Evolutionary conservation across 1,284 basidiomycete species (phyloP).

Genomic region (Trichosporon inkin): DNA sequence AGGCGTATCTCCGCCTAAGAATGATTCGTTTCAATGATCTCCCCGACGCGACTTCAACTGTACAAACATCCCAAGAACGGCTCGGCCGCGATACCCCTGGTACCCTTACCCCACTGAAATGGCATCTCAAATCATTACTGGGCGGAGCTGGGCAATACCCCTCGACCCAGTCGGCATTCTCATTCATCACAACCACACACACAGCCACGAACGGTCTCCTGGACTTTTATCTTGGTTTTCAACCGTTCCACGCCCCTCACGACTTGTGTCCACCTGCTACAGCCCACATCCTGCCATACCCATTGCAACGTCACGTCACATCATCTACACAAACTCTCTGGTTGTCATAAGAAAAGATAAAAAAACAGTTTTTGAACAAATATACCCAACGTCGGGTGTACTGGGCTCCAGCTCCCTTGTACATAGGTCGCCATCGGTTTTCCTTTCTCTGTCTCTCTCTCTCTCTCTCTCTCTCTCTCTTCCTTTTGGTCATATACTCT

Average conservation of each 20-base stretch:
- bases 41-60: not conserved
- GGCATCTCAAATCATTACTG: not conserved
- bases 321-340: not conserved
- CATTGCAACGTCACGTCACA: not conserved
- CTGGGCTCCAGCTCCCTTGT: not conserved
- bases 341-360: constrained; percentile 1
- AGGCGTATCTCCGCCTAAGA: constrained; percentile 15
- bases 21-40: not conserved
- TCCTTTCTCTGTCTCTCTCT: not conserved
- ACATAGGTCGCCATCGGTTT: not conserved
- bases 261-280: not conserved
- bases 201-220: not conserved
- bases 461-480: not conserved
- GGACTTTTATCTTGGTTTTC: not conserved
- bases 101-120: not conserved
- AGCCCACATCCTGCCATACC: not conserved
- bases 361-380: not conserved
- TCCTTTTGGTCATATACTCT: not conserved
- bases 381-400: not conserved
- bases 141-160: not conserved
- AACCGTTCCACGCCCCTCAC: not conserved
- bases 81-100: not conserved
- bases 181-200: constrained; percentile 2
- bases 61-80: not conserved
- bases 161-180: not conserved